Evolutionary conservation across 1,139 yeast genomes (phyloP), one percentile per base, ranked within the genome.

Genomic region (Scheffersomyces insectosa): DNA sequence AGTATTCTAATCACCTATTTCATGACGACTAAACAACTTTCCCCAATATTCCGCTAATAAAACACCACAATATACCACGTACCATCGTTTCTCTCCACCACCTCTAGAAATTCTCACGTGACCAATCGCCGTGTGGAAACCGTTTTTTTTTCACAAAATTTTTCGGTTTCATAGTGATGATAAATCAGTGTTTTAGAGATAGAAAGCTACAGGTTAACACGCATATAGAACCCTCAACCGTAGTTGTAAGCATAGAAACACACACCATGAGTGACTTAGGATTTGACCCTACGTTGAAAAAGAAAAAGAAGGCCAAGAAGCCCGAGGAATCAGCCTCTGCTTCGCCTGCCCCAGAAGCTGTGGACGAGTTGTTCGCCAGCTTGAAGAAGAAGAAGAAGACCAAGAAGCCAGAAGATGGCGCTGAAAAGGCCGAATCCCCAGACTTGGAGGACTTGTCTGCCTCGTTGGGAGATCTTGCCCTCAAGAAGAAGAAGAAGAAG

Each of bases 401-500:
- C 63, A 74, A 75, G 67, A 62, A 67, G 44, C 64, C 65, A 39
- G 71, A 63, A 43, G 66, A 59, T 43, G 60, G 51, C 36, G 66
- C 57, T 15, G 71, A 64, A 10, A 63, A 55, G n/a, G 68, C 62
- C 15, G 68, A 58, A 10, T 62, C 63, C 10, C 70, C 75, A 4
- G 73, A 70, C 35, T 65, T 62, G 12, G 88, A 82, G 44, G 88
- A 80, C 46, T 72, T 85, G 40, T 66, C 81, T 11, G 83, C 80
- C 36, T 79, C 83, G 28, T 75, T 85, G 45, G 93, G 85, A 36
- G 96, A 88, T 46, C 76, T 89, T 56, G 80, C 83, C 46, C 78
- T 89, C 65, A 83, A 82, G 65, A 70, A 70, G 63, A 83, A 83
- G 72, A 90, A 90, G 79, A 91, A 90, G 80, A 83, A 83, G 77